phyloP scores from a whole-genome alignment of 1,284 basidiomycete genomes.

The Cutaneotrichosporon daszewskae region DNA sequence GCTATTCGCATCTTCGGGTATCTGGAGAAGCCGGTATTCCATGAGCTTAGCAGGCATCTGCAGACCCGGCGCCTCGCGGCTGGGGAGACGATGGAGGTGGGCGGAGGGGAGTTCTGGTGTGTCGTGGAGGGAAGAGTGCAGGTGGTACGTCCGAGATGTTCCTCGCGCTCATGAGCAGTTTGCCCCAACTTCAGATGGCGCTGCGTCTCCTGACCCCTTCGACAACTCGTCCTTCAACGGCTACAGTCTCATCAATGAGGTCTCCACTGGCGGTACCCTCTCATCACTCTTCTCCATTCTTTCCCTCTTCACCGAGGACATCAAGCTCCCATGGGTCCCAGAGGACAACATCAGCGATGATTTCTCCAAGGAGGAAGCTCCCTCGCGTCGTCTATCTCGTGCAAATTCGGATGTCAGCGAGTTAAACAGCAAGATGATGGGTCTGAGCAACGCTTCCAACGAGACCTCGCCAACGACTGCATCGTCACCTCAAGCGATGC shows the following conservation, averaged over 20 bases:
- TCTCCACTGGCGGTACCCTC: conserved; percentile 87
- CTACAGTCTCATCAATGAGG: conserved; percentile 88
- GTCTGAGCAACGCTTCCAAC: background rate
- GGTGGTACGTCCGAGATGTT: conserved; percentile 28
- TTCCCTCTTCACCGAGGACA: conserved; percentile 91
- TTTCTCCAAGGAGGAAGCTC: conserved; percentile 32
- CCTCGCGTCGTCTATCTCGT: conserved; percentile 9
- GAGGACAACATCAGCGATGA: conserved; percentile 24
- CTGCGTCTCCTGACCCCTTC: conserved; percentile 28
- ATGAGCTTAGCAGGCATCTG: conserved; percentile 85
- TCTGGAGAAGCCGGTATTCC: conserved; percentile 90
- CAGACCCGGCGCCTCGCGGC: conserved; percentile 87
- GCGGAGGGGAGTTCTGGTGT: conserved; percentile 91
- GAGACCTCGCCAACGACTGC: background rate
- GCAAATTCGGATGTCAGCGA: conserved; percentile 47
- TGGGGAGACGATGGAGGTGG: conserved; percentile 71
- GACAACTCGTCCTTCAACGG: conserved; percentile 61
- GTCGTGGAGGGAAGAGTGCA: conserved; percentile 78
- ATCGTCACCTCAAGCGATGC: too few relatives aligned
- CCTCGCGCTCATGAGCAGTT: conserved; percentile 47
- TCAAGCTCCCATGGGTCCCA: conserved; percentile 74
- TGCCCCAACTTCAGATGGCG: conserved; percentile 50
- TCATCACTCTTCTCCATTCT: conserved; percentile 96
- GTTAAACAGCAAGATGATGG: conserved; percentile 27
- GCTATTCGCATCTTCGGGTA: conserved; percentile 94